These are phyloP conservation scores for Inosperma sp. DNA, from an alignment of 768 basidiomycete species.

Conservation along the genomic window DNA sequence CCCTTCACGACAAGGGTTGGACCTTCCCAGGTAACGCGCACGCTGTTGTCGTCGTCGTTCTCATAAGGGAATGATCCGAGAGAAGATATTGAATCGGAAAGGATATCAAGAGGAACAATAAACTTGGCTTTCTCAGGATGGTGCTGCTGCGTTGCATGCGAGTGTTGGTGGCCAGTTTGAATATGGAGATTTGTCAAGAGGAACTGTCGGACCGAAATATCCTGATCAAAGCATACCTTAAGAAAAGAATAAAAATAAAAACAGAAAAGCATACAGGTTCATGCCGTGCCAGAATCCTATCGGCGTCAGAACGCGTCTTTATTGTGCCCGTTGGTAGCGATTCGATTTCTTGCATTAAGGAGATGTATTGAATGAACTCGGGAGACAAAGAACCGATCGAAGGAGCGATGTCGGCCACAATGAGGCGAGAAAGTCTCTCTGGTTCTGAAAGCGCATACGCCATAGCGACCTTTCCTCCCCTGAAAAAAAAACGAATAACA, in stretches of 20 bases:
- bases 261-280: conserved; percentile 52
- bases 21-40: conserved; percentile 42
- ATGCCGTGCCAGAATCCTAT: conserved; percentile 53
- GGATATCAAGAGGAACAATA: conserved; percentile 65
- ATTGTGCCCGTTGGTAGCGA: conserved; percentile 39
- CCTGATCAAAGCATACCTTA: too few species aligned
- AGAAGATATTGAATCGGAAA: conserved; percentile 55
- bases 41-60: conserved; percentile 13
- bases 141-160: conserved; percentile 11
- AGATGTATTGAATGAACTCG: conserved; percentile 64
- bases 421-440: conserved; percentile 48
- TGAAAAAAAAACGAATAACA: conserved; percentile 24
- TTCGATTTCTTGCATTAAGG: conserved; percentile 74
- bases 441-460: conserved; percentile 48
- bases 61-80: conserved; percentile 77
- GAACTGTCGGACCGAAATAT: conserved; percentile 71
- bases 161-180: conserved; percentile 25
- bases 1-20: conserved; percentile 76
- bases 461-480: conserved; percentile 88
- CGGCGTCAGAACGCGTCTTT: conserved; percentile 63
- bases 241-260: too few species aligned
- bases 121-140: conserved; percentile 48
- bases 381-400: conserved; percentile 48
- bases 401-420: conserved; percentile 83
- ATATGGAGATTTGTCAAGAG: conserved; percentile 76